Evolutionary conservation across 2,329 filamentous ascomycete genomes (phyloP).

Genomic region (Hirsutella rhossiliensis): DNA sequence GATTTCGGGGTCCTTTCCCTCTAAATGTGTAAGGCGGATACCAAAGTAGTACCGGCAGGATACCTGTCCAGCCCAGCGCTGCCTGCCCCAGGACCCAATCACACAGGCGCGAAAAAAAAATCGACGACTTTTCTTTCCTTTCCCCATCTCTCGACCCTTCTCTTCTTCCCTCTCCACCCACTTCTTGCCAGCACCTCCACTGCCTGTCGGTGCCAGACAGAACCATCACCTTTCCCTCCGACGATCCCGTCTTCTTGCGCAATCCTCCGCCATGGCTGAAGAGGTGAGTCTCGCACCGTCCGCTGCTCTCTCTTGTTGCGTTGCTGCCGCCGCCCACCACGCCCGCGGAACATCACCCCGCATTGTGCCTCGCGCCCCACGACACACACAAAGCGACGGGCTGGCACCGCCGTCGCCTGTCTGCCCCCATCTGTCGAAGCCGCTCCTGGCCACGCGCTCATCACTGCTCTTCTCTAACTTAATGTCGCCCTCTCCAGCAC

Average conservation of each 20-base stretch:
- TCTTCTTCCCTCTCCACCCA: conserved; percentile 6
- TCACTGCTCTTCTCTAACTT: background rate
- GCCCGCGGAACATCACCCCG: conserved; percentile 31
- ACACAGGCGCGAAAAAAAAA: conserved; percentile 24
- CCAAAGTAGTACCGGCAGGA: too few species aligned
- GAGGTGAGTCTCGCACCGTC: conserved; percentile 31
- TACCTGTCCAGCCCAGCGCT: background rate
- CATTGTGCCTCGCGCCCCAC: conserved; percentile 28
- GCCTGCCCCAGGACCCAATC: conserved; percentile 16
- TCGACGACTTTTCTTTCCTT: conserved; percentile 14
- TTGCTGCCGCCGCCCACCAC: conserved; percentile 13
- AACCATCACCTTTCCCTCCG: conserved; percentile 6
- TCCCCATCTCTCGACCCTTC: conserved; percentile 11
- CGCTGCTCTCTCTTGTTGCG: conserved; percentile 7
- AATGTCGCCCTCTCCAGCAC: conserved; percentile 32
- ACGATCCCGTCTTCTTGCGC: conserved; percentile 21
- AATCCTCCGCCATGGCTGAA: conserved; percentile 46
- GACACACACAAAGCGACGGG: conserved; percentile 12
- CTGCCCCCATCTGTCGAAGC: background rate
- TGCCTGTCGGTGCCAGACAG: conserved; percentile 7
- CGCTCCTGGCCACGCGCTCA: background rate
- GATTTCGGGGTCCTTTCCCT: too few species aligned
- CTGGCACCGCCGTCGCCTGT: background rate
- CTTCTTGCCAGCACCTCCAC: conserved; percentile 11
- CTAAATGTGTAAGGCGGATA: too few species aligned